Conservation (phyloP, 2,329 filamentous ascomycete species). For the Rugonectria rugulosa region DNA sequence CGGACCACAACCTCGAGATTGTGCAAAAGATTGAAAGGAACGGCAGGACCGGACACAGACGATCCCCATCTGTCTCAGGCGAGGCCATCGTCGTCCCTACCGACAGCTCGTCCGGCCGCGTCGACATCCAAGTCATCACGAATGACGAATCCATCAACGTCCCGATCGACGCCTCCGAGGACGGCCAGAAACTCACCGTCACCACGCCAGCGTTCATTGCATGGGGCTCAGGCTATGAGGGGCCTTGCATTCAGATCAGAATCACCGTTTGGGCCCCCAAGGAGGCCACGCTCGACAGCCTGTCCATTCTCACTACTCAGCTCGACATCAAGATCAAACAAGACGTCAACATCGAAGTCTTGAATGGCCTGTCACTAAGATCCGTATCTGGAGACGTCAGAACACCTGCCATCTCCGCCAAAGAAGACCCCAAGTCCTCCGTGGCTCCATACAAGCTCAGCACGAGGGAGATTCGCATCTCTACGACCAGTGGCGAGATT, state of each 20-base stretch:
- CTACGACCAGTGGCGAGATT: conserved; percentile 54
- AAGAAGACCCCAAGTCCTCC: conserved; percentile 30
- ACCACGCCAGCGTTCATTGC: conserved; percentile 47
- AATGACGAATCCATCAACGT: conserved; percentile 53
- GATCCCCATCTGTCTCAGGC: conserved; percentile 51
- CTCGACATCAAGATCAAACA: conserved; percentile 51
- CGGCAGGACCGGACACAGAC: conserved; percentile 27
- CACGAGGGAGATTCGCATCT: conserved; percentile 51
- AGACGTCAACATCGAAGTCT: conserved; percentile 48
- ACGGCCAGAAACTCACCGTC: conserved; percentile 49
- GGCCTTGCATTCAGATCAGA: conserved; percentile 57
- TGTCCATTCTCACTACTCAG: conserved; percentile 48
- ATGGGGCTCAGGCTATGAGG: conserved; percentile 33
- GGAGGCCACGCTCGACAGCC: conserved; percentile 45
- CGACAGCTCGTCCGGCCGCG: conserved; percentile 43
- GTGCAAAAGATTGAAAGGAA: conserved; percentile 45
- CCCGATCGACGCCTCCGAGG: conserved; percentile 43
- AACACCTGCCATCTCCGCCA: conserved; percentile 39
- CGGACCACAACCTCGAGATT: conserved; percentile 48
- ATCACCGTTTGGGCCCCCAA: conserved; percentile 57
- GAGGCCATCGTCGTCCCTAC: conserved; percentile 53
- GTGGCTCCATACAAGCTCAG: conserved; percentile 50
- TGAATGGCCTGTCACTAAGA: conserved; percentile 40
- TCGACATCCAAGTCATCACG: conserved; percentile 54
- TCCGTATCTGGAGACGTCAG: conserved; percentile 50